phyloP scores from a whole-genome alignment of 208 protist genomes.

The Porcisia deanei region DNA sequence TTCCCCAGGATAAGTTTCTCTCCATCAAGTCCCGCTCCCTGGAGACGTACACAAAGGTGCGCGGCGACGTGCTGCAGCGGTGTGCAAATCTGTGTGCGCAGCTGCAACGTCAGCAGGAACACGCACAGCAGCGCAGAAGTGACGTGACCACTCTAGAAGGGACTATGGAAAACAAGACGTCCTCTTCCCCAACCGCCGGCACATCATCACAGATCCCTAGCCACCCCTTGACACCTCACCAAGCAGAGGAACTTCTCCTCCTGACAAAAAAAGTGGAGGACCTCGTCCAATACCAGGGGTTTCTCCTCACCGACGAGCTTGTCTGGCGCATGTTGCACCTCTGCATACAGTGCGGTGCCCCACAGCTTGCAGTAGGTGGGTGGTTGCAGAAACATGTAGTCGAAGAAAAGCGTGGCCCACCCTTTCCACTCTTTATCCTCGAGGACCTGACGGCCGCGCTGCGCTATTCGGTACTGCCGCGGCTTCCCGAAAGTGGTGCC shows the following conservation, averaged over 20 bases:
- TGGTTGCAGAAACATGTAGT: slow-evolving; percentile 44
- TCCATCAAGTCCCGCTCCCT: slow-evolving; percentile 69
- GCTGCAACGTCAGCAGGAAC: slow-evolving; percentile 14
- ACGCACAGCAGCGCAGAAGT: slow-evolving; percentile 2
- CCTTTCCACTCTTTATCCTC: slow-evolving; percentile 38
- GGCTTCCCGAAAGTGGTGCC: slow-evolving; percentile 33
- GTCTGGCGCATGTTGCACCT: slow-evolving; percentile 57
- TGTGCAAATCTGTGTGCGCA: slow-evolving; percentile 31
- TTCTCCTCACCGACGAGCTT: slow-evolving; percentile 66
- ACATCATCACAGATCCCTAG: background rate
- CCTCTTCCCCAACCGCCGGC: background rate
- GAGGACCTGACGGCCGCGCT: slow-evolving; percentile 33
- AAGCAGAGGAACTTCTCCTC: slow-evolving; percentile 52
- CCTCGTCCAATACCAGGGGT: slow-evolving; percentile 55
- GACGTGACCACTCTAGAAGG: background rate
- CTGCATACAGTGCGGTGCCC: slow-evolving; percentile 49
- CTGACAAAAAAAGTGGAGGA: slow-evolving; percentile 47
- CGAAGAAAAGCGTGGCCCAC: slow-evolving; percentile 35
- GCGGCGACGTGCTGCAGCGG: slow-evolving; percentile 45
- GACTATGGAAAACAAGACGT: background rate
- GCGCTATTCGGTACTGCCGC: slow-evolving; percentile 20
- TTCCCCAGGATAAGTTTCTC: slow-evolving; percentile 75
- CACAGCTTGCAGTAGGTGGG: slow-evolving; percentile 30
- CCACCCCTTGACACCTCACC: slow-evolving; percentile 34
- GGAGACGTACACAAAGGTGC: slow-evolving; percentile 51